These are phyloP conservation scores for Apiospora malaysiana DNA, from an alignment of 2,329 filamentous ascomycete species.

Conservation along the genomic window DNA sequence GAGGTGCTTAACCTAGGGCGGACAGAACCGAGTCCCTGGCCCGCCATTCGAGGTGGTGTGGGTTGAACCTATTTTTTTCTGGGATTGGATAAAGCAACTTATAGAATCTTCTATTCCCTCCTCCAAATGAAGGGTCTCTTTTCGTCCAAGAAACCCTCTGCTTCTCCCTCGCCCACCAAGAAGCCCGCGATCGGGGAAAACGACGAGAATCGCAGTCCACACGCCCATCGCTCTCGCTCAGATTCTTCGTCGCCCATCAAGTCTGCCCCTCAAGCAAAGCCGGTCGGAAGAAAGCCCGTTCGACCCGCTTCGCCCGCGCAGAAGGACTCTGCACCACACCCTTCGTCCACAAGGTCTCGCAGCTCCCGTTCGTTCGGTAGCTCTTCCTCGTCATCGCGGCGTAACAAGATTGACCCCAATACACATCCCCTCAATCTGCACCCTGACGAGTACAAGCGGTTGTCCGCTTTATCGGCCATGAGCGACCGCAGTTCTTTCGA, in stretches of 20 bases:
- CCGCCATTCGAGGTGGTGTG: conserved; percentile 20
- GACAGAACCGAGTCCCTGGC: conserved; percentile 19
- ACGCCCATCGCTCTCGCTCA: conserved; percentile 24
- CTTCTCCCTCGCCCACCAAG: conserved; percentile 32
- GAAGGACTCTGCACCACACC: conserved; percentile 23
- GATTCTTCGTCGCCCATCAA: conserved; percentile 28
- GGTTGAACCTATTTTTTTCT: conserved; percentile 19
- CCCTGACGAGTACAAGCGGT: conserved; percentile 83
- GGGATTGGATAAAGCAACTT: conserved; percentile 12
- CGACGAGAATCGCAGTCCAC: conserved; percentile 33
- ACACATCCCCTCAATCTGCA: conserved; percentile 89
- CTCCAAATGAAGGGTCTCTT: conserved; percentile 43
- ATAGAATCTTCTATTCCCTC: conserved; percentile 18
- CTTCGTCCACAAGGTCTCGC: conserved; percentile 44
- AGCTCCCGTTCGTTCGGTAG: conserved; percentile 53
- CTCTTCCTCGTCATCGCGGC: conserved; percentile 54
- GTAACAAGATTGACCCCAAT: conserved; percentile 67
- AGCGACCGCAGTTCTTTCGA: conserved; percentile 61
- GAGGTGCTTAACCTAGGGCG: conserved; percentile 16
- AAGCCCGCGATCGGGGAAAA: conserved; percentile 40
- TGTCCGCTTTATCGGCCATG: conserved; percentile 71
- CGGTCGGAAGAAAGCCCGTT: neutral
- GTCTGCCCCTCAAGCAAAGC: conserved; percentile 34
- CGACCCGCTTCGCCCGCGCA: conserved; percentile 6
- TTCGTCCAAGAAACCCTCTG: conserved; percentile 38